Conservation (phyloP, 2,329 filamentous ascomycete genomes). For the Aspergillus tamarii region DNA sequence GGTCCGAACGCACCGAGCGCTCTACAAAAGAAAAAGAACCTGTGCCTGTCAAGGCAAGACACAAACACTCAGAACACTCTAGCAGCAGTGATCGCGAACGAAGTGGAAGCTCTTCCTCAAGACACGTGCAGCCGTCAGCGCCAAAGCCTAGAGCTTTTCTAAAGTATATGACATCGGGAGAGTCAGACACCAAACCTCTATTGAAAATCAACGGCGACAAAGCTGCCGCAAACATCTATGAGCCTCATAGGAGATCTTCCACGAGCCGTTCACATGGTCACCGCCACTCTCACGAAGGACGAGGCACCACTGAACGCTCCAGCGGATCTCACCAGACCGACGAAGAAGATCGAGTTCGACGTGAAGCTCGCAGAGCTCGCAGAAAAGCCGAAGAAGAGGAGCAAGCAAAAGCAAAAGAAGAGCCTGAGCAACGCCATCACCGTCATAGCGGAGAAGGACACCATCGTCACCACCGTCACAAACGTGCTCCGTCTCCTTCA, state of each 20-base stretch:
- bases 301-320: slow-evolving; percentile 28
- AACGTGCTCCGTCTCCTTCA: slow-evolving; percentile 33
- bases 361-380: slow-evolving; percentile 27
- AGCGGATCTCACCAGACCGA: slow-evolving; percentile 32
- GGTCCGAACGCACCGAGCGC: slow-evolving; percentile 23
- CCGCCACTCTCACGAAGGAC: slow-evolving; percentile 30
- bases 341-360: slow-evolving; percentile 32
- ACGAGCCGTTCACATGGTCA: slow-evolving; percentile 33
- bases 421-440: slow-evolving; percentile 27
- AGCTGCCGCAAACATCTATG: slow-evolving; percentile 33
- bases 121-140: slow-evolving; percentile 24
- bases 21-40: slow-evolving; percentile 18
- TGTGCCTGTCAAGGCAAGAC: slow-evolving; percentile 22
- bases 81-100: slow-evolving; percentile 28
- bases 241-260: slow-evolving; percentile 36
- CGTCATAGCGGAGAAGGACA: slow-evolving; percentile 26
- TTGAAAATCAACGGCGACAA: slow-evolving; percentile 42
- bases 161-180: slow-evolving; percentile 43
- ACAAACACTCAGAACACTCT: slow-evolving; percentile 28
- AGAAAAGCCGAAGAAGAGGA: slow-evolving; percentile 27
- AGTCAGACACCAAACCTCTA: slow-evolving; percentile 45
- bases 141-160: slow-evolving; percentile 34
- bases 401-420: slow-evolving; percentile 23
- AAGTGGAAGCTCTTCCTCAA: slow-evolving; percentile 33
- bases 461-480: slow-evolving; percentile 32